phyloP scores from a whole-genome alignment of 768 basidiomycete genomes.

The Lanmaoa pseudosensibilis region DNA sequence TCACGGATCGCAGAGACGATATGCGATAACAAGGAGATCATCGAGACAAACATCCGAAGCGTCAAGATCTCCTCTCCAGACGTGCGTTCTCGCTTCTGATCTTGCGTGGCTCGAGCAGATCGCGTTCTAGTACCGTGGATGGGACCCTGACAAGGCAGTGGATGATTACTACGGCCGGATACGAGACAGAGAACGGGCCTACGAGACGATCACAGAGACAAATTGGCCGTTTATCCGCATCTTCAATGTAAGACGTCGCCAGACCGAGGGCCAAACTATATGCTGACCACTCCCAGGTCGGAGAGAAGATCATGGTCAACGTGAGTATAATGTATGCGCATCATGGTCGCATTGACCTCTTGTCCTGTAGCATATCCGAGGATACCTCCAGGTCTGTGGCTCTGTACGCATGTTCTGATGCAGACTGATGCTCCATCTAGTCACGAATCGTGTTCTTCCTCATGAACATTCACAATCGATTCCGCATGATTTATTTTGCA shows the following conservation, averaged over 20 bases:
- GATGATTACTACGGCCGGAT: conserved; percentile 93
- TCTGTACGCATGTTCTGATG: not conserved
- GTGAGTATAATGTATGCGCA: conserved; percentile 55
- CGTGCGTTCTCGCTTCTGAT: conserved; percentile 48
- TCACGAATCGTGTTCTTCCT: conserved; percentile 97
- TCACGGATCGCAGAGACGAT: conserved; percentile 63
- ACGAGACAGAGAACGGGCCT: conserved; percentile 78
- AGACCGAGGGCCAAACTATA: not conserved
- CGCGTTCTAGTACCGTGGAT: conserved; percentile 72
- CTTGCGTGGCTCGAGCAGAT: not conserved
- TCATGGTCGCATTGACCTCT: no score
- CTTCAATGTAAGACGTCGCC: conserved; percentile 62
- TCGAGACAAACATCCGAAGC: conserved; percentile 90
- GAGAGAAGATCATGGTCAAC: conserved; percentile 95
- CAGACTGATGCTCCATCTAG: conserved; percentile 39
- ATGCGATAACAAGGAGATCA: conserved; percentile 90
- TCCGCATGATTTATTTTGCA: conserved; percentile 94
- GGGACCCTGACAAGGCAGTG: conserved; percentile 91
- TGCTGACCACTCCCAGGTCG: conserved; percentile 54
- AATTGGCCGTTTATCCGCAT: conserved; percentile 95
- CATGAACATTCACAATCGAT: conserved; percentile 98
- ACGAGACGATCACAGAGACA: conserved; percentile 89
- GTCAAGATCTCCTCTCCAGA: conserved; percentile 99
- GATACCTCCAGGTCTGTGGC: conserved; percentile 75
- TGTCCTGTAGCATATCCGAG: conserved; percentile 66